Percentiles rank a stretch among this genome's conserved stretches.
phyloP scores from a whole-genome alignment of 768 basidiomycete species.

The Trametes elegans region DNA sequence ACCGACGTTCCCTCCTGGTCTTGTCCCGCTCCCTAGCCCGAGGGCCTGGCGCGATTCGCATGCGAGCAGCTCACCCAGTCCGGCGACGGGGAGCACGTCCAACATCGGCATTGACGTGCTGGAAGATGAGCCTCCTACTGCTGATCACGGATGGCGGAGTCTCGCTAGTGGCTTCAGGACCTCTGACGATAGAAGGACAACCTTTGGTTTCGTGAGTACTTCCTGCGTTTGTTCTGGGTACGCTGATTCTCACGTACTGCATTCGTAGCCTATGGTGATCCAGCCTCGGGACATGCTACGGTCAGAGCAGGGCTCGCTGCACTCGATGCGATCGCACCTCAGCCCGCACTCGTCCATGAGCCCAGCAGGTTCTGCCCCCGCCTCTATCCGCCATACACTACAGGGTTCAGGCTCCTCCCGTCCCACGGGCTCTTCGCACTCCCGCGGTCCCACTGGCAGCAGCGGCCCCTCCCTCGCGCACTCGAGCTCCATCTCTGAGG shows the following conservation, averaged over 20 bases:
- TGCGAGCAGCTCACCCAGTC: constrained; percentile 13
- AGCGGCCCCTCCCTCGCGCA: constrained; percentile 39
- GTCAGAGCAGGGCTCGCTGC: constrained; percentile 67
- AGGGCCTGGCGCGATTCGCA: constrained; percentile 36
- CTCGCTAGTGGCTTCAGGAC: constrained; percentile 42
- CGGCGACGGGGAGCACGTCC: constrained; percentile 18
- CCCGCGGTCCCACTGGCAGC: constrained; percentile 25
- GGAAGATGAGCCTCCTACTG: constrained; percentile 67
- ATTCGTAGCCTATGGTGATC: constrained; percentile 41
- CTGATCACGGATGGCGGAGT: constrained; percentile 59
- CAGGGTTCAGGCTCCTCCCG: constrained; percentile 55
- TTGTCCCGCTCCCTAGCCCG: constrained; percentile 30
- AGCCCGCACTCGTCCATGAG: constrained; percentile 37
- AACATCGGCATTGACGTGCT: constrained; percentile 54
- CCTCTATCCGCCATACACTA: constrained; percentile 41
- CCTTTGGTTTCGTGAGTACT: constrained; percentile 61
- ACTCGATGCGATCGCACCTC: constrained; percentile 60
- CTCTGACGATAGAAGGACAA: constrained; percentile 38
- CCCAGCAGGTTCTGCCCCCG: constrained; percentile 51
- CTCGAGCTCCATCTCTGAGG: constrained; percentile 54
- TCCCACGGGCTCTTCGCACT: constrained; percentile 41
- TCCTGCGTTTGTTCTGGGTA: neutral
- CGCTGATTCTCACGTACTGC: neutral
- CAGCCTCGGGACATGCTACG: constrained; percentile 39
- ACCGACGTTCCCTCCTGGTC: constrained; percentile 37